Evolutionary conservation across 1,139 yeast genomes (phyloP).

Genomic region (Scheffersomyces parashehatae): DNA sequence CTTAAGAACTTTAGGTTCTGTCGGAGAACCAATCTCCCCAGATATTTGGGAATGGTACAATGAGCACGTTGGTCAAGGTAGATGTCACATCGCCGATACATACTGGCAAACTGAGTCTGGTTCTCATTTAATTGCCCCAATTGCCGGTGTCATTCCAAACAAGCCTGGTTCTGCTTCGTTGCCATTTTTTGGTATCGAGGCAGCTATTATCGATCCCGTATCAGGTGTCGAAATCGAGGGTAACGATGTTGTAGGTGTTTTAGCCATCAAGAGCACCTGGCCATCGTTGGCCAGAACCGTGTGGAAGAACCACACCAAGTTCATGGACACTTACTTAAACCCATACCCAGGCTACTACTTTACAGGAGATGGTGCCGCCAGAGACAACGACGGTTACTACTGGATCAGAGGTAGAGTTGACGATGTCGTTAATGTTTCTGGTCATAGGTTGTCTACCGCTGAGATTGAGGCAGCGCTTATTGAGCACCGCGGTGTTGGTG

Average conservation of each 20-base stretch:
- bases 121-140: slow-evolving; percentile 91
- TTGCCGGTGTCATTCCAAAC: slow-evolving; percentile 92
- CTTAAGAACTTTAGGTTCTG: slow-evolving; percentile 93
- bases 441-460: slow-evolving; percentile 95
- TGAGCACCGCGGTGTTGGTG: slow-evolving; percentile 80
- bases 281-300: slow-evolving; percentile 98
- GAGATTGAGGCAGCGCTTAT: slow-evolving; percentile 93
- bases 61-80: slow-evolving; percentile 84
- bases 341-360: slow-evolving; percentile 97
- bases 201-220: slow-evolving; percentile 90
- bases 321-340: slow-evolving; percentile 87
- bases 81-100: slow-evolving; percentile 89
- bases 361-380: slow-evolving; percentile 98
- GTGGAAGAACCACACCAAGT: slow-evolving; percentile 87
- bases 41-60: slow-evolving; percentile 99
- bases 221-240: slow-evolving; percentile 80
- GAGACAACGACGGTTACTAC: slow-evolving; percentile 95
- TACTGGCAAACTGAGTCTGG: slow-evolving; percentile 99
- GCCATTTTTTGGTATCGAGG: slow-evolving; percentile 93
- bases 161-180: slow-evolving; percentile 97
- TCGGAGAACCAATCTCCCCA: slow-evolving; percentile 98
- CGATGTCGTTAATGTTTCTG: slow-evolving; percentile 96
- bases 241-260: slow-evolving; percentile 94
- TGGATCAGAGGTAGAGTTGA: slow-evolving; percentile 99
- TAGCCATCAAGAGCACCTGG: slow-evolving; percentile 89